Percentiles rank a stretch among this genome's conserved stretches.
Conservation (phyloP, 371 early-diverging fungal genomes). For the Choanephora cucurbitarum region DNA sequence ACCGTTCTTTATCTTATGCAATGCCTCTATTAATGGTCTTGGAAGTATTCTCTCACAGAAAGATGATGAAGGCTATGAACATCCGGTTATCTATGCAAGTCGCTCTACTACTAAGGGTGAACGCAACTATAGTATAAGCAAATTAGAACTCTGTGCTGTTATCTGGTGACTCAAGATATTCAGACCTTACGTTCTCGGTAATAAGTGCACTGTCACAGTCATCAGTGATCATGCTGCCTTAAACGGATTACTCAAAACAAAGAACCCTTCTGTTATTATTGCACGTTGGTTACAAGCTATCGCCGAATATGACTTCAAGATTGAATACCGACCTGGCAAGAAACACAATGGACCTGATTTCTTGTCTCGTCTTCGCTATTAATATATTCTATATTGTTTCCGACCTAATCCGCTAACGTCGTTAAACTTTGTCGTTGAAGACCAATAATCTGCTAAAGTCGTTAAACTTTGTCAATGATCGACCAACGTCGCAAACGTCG, state of each 20-base stretch:
- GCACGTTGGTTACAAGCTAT: neutral
- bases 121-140: neutral
- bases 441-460: too few relatives aligned
- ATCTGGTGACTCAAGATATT: slow-evolving; percentile 1
- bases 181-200: slow-evolving; percentile 3
- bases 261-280: neutral
- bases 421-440: too few relatives aligned
- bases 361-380: slow-evolving; percentile 1
- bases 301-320: neutral
- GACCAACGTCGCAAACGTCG: too few relatives aligned
- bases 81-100: neutral
- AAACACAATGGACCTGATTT: slow-evolving; percentile 1
- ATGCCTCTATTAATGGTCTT: neutral
- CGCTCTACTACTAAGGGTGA: neutral
- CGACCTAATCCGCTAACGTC: neutral
- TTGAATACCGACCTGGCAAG: slow-evolving; percentile 3
- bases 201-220: neutral
- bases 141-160: slow-evolving; percentile 4
- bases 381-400: neutral
- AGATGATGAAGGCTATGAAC: neutral
- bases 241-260: neutral
- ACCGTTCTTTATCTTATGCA: neutral
- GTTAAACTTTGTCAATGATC: too few relatives aligned
- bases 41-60: neutral
- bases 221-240: slow-evolving; percentile 1